These are phyloP conservation scores for Aspergillus fructus DNA, from an alignment of 2,329 filamentous ascomycete genomes.

Conservation along the genomic window DNA sequence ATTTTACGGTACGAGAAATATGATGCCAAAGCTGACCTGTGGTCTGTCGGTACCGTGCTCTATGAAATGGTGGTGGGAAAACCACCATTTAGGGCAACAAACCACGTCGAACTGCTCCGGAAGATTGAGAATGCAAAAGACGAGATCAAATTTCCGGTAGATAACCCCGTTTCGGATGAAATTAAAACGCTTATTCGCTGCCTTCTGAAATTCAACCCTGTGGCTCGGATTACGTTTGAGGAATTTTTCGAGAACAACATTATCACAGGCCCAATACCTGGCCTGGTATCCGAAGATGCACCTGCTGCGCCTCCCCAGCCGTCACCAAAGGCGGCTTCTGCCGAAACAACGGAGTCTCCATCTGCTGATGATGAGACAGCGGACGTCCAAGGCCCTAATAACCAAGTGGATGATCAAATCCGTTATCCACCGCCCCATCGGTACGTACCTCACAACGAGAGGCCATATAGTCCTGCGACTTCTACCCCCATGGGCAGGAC, in stretches of 20 bases:
- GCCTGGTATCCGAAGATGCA: conserved; percentile 74
- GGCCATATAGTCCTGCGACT: conserved; percentile 29
- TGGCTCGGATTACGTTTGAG: conserved; percentile 81
- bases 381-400: conserved; percentile 23
- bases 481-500: conserved; percentile 31
- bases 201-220: conserved; percentile 80
- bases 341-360: conserved; percentile 19
- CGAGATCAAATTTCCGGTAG: conserved; percentile 76
- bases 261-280: conserved; percentile 73
- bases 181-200: conserved; percentile 78
- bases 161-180: conserved; percentile 67
- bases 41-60: conserved; percentile 94
- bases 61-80: conserved; percentile 93
- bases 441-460: conserved; percentile 33
- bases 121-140: conserved; percentile 91
- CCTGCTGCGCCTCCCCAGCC: conserved; percentile 33
- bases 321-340: conserved; percentile 17
- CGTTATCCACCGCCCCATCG: conserved; percentile 34
- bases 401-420: conserved; percentile 21
- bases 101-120: conserved; percentile 89
- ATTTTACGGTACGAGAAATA: conserved; percentile 97
- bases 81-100: conserved; percentile 86
- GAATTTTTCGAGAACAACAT: conserved; percentile 78
- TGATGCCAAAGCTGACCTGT: conserved; percentile 93
- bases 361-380: conserved; percentile 15